These are phyloP conservation scores for Trichoderma koningii DNA, from an alignment of 2,329 filamentous ascomycete species.

Conservation along the genomic window DNA sequence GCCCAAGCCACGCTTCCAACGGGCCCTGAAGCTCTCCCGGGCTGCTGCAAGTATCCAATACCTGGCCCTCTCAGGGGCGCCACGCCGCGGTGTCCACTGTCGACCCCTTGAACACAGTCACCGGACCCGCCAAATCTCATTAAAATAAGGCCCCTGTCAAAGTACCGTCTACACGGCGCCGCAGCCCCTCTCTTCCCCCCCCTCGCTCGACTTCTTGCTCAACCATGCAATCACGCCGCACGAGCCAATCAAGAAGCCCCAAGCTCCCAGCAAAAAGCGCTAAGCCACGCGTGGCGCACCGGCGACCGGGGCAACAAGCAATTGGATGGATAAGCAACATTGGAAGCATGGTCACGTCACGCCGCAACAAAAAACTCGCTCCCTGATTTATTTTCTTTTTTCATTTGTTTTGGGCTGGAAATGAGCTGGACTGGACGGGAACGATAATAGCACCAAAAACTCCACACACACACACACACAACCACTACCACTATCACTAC, in stretches of 20 bases:
- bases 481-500: too few species aligned
- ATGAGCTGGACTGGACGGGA: conserved; percentile 3
- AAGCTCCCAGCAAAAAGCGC: conserved; percentile 9
- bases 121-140: background rate
- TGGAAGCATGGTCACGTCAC: conserved; percentile 24
- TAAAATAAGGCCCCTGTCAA: background rate
- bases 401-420: conserved; percentile 19
- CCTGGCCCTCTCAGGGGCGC: conserved; percentile 17
- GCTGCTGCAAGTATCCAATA: background rate
- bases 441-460: conserved; percentile 17
- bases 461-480: conserved; percentile 10
- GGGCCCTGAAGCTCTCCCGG: background rate
- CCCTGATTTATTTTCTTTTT: conserved; percentile 20
- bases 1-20: background rate
- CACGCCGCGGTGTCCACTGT: conserved; percentile 10
- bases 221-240: conserved; percentile 14
- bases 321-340: too few species aligned
- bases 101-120: background rate
- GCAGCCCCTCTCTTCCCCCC: conserved; percentile 5
- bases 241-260: background rate
- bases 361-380: conserved; percentile 21
- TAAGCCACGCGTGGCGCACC: conserved; percentile 26
- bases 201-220: background rate
- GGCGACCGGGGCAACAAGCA: conserved; percentile 26
- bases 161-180: conserved; percentile 14